Percentiles rank a stretch among this genome's conserved stretches.
Conservation (phyloP, 2,329 filamentous ascomycete species). For the Cordyceps javanica region DNA sequence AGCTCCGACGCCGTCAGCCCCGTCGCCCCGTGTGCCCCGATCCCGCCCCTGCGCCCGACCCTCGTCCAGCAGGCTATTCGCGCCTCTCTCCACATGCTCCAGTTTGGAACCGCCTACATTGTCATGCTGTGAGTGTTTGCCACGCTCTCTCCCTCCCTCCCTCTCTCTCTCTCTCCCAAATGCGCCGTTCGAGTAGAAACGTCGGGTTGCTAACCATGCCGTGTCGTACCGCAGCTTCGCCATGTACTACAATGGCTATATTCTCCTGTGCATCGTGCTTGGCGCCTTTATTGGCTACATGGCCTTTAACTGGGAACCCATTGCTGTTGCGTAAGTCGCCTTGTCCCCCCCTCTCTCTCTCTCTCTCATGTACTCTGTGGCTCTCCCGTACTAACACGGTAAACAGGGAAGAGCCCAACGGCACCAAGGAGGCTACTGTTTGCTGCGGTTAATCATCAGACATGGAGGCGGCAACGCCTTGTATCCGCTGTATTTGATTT, state of each 20-base stretch:
- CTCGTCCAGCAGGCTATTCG: slow-evolving; percentile 60
- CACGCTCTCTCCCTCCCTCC: too few relatives aligned
- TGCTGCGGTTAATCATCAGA: slow-evolving; percentile 31
- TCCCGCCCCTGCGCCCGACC: slow-evolving; percentile 47
- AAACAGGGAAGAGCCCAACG: slow-evolving; percentile 25
- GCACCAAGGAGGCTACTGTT: slow-evolving; percentile 32
- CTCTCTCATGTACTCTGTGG: background rate
- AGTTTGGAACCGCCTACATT: slow-evolving; percentile 72
- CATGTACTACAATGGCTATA: slow-evolving; percentile 63
- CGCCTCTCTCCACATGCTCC: slow-evolving; percentile 60
- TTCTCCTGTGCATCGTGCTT: slow-evolving; percentile 76
- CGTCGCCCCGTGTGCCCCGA: slow-evolving; percentile 6
- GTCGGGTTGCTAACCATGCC: slow-evolving; percentile 5
- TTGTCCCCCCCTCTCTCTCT: background rate
- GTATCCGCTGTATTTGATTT: background rate
- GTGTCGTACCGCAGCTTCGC: slow-evolving; percentile 28
- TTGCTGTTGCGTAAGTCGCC: slow-evolving; percentile 26
- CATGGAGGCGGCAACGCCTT: background rate
- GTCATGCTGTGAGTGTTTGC: slow-evolving; percentile 64
- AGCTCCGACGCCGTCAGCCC: slow-evolving; percentile 14
- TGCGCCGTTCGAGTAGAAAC: background rate
- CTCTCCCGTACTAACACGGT: background rate
- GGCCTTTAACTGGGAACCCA: slow-evolving; percentile 64
- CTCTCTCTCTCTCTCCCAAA: background rate
- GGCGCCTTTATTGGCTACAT: slow-evolving; percentile 69